Evolutionary conservation across 2,329 filamentous ascomycete genomes (phyloP), one percentile per base, ranked within the genome.

Genomic region (Hypoxylon sp.): DNA sequence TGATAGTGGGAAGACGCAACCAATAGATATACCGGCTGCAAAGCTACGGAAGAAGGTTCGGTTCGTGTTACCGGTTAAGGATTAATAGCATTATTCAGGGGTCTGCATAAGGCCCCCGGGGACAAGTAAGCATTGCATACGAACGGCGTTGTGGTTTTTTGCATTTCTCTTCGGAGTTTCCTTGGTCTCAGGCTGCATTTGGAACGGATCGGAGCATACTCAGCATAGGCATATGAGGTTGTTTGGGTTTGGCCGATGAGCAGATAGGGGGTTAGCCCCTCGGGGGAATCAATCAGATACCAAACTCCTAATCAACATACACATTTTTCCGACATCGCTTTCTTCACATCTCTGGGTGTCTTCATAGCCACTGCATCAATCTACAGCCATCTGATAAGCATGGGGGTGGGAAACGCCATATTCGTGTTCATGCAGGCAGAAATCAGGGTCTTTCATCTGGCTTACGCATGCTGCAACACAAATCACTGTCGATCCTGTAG

Each of bases 41-140:
- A 86, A 84, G 81, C 78, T 80, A 48, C 80, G 79, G 77, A 87
- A 87, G 83, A 85, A 74, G 78, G 85, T 87, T 56, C 79, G 85
- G 60, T 87, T 87, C 67, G 74, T 84, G 59, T 78, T 87, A 55
- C 84, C 84, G 26, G 77, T 74, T 13, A 73, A 74, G 75, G 78
- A 82, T 71, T 74, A 68, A 62, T 64, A 58, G 46, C 61, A 57
- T 63, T 63, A 34, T 43, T 59, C 58, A 22, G 39, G 22, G 53
- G 56, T 59, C 19, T 47, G 59, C 59, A 55, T 51, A 22, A 24
- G 46, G 62, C 51, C 51, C 39, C 3, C 20, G 50, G 43, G 52
- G 58, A 44, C 41, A 44, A 41, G 15, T 26, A 44, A 51, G 51
- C 57, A 55, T 64, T 64, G 67, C 64, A 67, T 69, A 57, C 28